Base-by-base conservation (phyloP, 371 early-diverging fungal species). In the Rozella allomycis region DNA sequence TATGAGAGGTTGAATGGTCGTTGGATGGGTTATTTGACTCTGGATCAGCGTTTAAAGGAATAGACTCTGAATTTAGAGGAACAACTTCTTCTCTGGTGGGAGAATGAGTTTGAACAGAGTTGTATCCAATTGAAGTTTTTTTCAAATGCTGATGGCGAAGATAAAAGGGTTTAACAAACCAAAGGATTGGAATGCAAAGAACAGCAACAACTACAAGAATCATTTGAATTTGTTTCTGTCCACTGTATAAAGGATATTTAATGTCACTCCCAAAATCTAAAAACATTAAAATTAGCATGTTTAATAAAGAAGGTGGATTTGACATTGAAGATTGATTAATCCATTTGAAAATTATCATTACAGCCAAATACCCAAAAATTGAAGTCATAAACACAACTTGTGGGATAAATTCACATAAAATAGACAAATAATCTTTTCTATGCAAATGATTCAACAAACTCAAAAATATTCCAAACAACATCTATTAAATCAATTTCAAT, bases 261-360 rank as follows among this genome's bases (percentile, higher is more conserved):
- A 59, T 49, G 10, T 91, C 77, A n/a, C 38, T 60, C n/a, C 96
- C 97, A 11, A 94, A 96, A 20, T 68, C 62, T 40, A 96, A 64
- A 67, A 96, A 93, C 98, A 99, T 98, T 51, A 80, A 84, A 44
- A 99, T 96, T 41, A 99, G 62, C 47, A 85, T 87, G 59, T 90
- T 88, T 35, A 99, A 70, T 42, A 99, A 53, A 26, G 88, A 81
- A 13, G 97, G 97, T 14, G 97, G 78, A 37, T 72, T 66, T 37
- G 50, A 63, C n/a, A n/a, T n/a, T n/a, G n/a, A n/a, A n/a, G 85
- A 83, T 55, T 83, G 60, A 16, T 77, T 70, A n/a, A 72, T 54
- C 97, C 97, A 98, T 57, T 99, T 98, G 71, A 79, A 80, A 35
- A 93, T 35, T 39, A 98, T 96, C 30, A 87, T 59, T 39, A 93